These are phyloP conservation scores for Sporothrix inflata DNA, from an alignment of 2,329 filamentous ascomycete genomes.

Conservation along the genomic window DNA sequence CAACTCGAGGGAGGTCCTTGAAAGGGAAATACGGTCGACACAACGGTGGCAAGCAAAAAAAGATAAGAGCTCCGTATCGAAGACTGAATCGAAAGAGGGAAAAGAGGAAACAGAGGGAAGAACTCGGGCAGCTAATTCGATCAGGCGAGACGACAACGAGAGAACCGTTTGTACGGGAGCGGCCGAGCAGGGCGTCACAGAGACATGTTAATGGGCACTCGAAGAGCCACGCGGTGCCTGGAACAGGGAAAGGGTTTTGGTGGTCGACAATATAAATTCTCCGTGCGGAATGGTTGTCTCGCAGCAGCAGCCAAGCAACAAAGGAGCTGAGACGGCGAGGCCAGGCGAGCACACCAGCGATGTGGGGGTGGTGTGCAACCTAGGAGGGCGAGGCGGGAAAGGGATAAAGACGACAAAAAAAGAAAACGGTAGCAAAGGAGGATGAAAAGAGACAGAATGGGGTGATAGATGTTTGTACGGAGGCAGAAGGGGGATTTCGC, in stretches of 20 bases:
- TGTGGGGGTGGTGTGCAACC: constrained; percentile 5
- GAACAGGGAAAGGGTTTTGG: not conserved
- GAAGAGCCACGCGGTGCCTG: not conserved
- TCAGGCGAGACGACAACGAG: constrained; percentile 2
- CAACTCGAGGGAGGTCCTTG: not conserved
- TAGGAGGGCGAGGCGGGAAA: not conserved
- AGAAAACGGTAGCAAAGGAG: not conserved
- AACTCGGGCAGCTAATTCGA: not conserved
- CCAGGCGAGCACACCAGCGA: not conserved
- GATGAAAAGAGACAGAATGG: not conserved
- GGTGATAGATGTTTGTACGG: not conserved
- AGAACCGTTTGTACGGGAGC: constrained; percentile 18
- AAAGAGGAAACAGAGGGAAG: not conserved
- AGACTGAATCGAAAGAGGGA: not conserved
- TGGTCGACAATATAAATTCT: constrained; percentile 11
- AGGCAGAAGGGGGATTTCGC: constrained; percentile 14
- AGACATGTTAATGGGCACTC: not conserved
- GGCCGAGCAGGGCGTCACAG: constrained; percentile 16
- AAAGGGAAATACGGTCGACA: not conserved
- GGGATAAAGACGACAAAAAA: not conserved
- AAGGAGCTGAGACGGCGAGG: not conserved
- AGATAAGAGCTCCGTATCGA: not conserved
- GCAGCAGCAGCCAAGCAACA: not conserved
- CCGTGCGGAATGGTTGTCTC: not conserved
- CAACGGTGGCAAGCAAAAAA: not conserved